Evolutionary conservation across 2,329 filamentous ascomycete genomes (phyloP).

Genomic region (Fusarium floridanum): DNA sequence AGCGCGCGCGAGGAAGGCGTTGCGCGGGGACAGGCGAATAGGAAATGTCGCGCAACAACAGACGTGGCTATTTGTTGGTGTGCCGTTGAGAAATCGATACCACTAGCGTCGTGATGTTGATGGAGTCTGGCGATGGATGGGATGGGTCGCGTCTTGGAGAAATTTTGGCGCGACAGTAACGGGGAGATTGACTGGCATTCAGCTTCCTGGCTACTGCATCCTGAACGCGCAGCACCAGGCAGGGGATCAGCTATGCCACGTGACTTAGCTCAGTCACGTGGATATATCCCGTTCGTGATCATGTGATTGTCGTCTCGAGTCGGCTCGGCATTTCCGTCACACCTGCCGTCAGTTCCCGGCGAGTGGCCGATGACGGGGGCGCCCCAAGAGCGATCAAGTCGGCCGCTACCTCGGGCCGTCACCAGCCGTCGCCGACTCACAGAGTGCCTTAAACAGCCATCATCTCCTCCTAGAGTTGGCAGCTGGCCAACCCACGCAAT

Average conservation of each 20-base stretch:
- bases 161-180: slow-evolving; percentile 55
- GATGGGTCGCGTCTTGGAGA: slow-evolving; percentile 52
- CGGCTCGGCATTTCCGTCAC: slow-evolving; percentile 39
- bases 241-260: slow-evolving; percentile 16
- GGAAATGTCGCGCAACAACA: slow-evolving; percentile 11
- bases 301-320: slow-evolving; percentile 21
- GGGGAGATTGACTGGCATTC: slow-evolving; percentile 28
- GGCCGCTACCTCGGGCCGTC: slow-evolving; percentile 55
- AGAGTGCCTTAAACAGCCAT: slow-evolving; percentile 19
- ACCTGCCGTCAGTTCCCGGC: slow-evolving; percentile 42
- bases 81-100: slow-evolving; percentile 33
- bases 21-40: slow-evolving; percentile 19
- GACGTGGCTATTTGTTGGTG: slow-evolving; percentile 19
- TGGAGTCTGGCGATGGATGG: slow-evolving; percentile 42
- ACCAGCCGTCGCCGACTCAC: slow-evolving; percentile 50
- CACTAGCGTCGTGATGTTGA: slow-evolving; percentile 45
- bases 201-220: slow-evolving; percentile 32
- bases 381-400: slow-evolving; percentile 26
- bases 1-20: slow-evolving; percentile 21
- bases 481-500: slow-evolving; percentile 28
- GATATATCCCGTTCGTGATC: neutral
- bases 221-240: slow-evolving; percentile 29
- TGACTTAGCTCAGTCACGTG: neutral
- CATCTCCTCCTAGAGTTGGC: slow-evolving; percentile 23
- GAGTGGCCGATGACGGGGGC: slow-evolving; percentile 46